Evolutionary conservation across 495 filamentous ascomycete species (phyloP), one percentile per base, ranked within the genome.

Genomic region (Neurospora discreta): DNA sequence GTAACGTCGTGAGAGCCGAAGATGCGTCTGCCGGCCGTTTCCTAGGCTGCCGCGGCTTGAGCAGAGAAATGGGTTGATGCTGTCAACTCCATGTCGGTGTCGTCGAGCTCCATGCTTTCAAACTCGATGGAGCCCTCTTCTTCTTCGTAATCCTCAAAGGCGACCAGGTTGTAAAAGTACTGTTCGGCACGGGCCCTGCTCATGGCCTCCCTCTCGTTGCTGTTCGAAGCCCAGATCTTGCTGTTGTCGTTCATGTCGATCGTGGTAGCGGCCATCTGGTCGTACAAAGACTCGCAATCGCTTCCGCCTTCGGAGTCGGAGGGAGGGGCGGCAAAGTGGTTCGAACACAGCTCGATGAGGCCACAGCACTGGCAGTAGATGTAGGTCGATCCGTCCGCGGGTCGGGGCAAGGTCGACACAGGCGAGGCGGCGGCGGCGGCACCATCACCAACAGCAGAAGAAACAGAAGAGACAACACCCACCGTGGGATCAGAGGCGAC

Each of bases 401-500:
- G 44, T 58, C 60, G 71, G 44, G 30, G 52, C 15, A 38, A 40
- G 16, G 36, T 46, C 69, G 38, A 76, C 77, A 69, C 75, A 79
- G 42, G 74, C 72, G 65, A 80, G 77, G 81, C 60, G 44, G 68
- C 52, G 11, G n/a, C n/a, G 44, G 69, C 46, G 44, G 68, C 52
- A 16, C 43, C 36, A 10, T 70, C 68, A 80, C 43, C 69, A 68
- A 23, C 39, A 73, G 72, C 70, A 78, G 75, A 75, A 74, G 82
- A 79, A 76, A 65, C 52, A 65, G 52, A 58, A 58, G 46, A 58
- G 46, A 58, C 52, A 65, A 81, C 75, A 97, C 94, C 85, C 88
- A 98, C 94, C 89, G 96, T 99, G 81, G 95, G 95, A 86, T 99
- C 95, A 74, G 90, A 92, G 79, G 89, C 93, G 71, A 99, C 94